Percentiles rank a stretch among this genome's conserved stretches.
Conservation (phyloP, 2,329 filamentous ascomycete species). For the Penicillium sp. region DNA sequence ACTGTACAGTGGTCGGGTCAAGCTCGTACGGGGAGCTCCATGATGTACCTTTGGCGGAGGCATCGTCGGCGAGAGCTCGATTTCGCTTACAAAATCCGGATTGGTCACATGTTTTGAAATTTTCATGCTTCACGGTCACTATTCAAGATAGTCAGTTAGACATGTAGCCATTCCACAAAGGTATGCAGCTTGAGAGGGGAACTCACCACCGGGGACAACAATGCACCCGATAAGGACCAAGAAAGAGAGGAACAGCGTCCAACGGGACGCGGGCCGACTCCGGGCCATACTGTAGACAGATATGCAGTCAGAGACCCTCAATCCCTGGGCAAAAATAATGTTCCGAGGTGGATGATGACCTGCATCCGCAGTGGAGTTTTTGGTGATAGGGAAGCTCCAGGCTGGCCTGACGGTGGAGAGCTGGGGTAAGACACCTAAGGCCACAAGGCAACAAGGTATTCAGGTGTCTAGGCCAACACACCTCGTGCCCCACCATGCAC, state of each 20-base stretch:
- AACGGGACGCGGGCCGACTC: conserved; percentile 56
- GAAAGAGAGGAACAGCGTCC: conserved; percentile 65
- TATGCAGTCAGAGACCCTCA: conserved; percentile 36
- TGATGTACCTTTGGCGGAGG: conserved; percentile 60
- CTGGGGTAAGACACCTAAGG: conserved; percentile 31
- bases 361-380: conserved; percentile 28
- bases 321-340: conserved; percentile 27
- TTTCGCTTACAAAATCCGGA: conserved; percentile 98
- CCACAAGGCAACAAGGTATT: conserved; percentile 5
- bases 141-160: conserved; percentile 2
- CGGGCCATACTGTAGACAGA: conserved; percentile 50
- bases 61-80: conserved; percentile 81
- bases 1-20: conserved; percentile 67
- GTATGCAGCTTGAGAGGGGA: neutral
- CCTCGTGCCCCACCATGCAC: conserved; percentile 25
- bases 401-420: conserved; percentile 36
- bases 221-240: conserved; percentile 61
- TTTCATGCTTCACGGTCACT: conserved; percentile 90
- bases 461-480: conserved; percentile 8
- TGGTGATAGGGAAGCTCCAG: conserved; percentile 29
- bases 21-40: conserved; percentile 84
- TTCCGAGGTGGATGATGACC: conserved; percentile 25
- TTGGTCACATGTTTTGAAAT: conserved; percentile 95
- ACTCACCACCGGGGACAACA: conserved; percentile 65
- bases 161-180: neutral